These are phyloP conservation scores for Diaporthe sp. DNA, from an alignment of 2,329 filamentous ascomycete genomes.

Conservation along the genomic window DNA sequence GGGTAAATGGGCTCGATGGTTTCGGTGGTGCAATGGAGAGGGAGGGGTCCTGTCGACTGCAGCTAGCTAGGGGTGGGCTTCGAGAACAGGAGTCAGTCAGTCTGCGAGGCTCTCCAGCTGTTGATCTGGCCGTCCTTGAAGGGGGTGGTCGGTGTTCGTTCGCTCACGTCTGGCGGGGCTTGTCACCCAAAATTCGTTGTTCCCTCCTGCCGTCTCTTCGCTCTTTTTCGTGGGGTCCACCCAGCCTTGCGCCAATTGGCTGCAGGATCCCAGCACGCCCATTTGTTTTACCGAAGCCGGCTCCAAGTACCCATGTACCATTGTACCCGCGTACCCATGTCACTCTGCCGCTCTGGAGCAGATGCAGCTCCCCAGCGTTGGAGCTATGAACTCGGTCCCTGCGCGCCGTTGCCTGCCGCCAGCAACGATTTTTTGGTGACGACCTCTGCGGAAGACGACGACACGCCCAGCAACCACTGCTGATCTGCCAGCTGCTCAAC, in stretches of 20 bases:
- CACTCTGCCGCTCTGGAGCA: background rate
- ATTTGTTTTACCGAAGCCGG: slow-evolving; percentile 34
- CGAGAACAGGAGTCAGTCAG: slow-evolving; percentile 1
- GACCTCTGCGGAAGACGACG: background rate
- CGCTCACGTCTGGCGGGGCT: slow-evolving; percentile 25
- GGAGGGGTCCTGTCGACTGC: background rate
- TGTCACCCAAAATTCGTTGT: slow-evolving; percentile 40
- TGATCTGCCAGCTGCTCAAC: background rate
- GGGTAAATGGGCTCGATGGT: background rate
- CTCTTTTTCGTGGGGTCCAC: slow-evolving; percentile 40
- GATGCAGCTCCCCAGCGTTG: background rate
- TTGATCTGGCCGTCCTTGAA: slow-evolving; percentile 25
- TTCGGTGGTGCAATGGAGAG: background rate
- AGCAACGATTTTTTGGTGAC: slow-evolving; percentile 14
- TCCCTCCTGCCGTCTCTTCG: slow-evolving; percentile 9
- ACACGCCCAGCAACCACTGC: background rate
- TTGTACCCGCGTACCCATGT: background rate
- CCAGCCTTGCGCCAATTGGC: slow-evolving; percentile 22
- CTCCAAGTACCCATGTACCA: background rate
- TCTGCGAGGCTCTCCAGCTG: slow-evolving; percentile 9
- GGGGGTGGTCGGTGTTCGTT: slow-evolving; percentile 24
- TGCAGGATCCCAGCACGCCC: slow-evolving; percentile 25
- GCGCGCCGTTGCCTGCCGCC: slow-evolving; percentile 23
- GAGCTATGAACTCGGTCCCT: slow-evolving; percentile 9
- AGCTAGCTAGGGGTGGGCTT: slow-evolving; percentile 4